Conservation (phyloP, 805 yeast genomes). For the Starmerella sirachaensis region DNA sequence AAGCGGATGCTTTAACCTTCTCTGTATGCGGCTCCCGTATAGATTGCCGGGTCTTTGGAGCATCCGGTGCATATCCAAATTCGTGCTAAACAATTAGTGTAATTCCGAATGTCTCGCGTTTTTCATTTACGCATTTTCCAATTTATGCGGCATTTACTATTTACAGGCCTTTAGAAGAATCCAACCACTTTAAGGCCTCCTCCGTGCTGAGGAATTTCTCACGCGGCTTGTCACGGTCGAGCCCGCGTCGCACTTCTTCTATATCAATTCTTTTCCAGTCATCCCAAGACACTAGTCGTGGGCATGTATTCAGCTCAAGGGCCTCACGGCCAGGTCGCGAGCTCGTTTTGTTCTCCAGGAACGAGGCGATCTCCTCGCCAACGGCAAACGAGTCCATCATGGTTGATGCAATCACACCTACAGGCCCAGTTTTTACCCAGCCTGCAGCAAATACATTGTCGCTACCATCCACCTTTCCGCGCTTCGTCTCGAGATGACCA, state of each 20-base stretch:
- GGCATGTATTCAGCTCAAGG: neutral
- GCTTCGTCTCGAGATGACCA: constrained; percentile 27
- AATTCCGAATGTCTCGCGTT: too few species aligned
- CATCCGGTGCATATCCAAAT: too few species aligned
- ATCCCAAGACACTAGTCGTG: constrained; percentile 41
- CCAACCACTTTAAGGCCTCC: constrained; percentile 36
- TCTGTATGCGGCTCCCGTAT: too few species aligned
- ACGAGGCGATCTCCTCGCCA: constrained; percentile 46
- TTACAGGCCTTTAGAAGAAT: too few species aligned
- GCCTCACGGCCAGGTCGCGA: constrained; percentile 16
- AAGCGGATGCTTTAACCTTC: too few species aligned
- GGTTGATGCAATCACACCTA: constrained; percentile 84
- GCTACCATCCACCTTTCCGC: constrained; percentile 14
- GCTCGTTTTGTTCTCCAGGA: constrained; percentile 25
- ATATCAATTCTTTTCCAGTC: constrained; percentile 53
- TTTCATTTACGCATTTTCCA: too few species aligned
- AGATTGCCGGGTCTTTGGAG: too few species aligned
- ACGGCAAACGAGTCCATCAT: constrained; percentile 73
- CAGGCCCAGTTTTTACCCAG: constrained; percentile 80
- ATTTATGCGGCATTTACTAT: too few species aligned
- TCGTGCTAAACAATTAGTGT: too few species aligned
- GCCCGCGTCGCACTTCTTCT: constrained; percentile 43
- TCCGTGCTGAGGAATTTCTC: constrained; percentile 41
- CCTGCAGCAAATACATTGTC: constrained; percentile 58
- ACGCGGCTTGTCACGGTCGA: constrained; percentile 39